phyloP scores from a whole-genome alignment of 1,139 yeast genomes.

The Yamadazyma dendronema region DNA sequence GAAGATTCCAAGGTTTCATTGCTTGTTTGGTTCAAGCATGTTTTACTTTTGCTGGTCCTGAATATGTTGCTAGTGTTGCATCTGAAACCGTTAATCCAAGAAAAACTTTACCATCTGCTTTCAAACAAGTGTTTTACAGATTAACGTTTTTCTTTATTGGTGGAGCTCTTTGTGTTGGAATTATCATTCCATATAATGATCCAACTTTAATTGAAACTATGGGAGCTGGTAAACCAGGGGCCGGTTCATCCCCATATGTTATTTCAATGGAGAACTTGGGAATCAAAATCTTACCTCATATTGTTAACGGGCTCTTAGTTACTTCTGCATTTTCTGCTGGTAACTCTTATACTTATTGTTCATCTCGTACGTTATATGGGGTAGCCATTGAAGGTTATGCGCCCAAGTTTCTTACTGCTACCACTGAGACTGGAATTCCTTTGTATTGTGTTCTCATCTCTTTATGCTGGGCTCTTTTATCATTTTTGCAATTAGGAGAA shows the following conservation, averaged over 20 bases:
- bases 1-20: slow-evolving; percentile 60
- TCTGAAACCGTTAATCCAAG: slow-evolving; percentile 78
- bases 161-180: slow-evolving; percentile 53
- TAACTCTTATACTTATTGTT: slow-evolving; percentile 47
- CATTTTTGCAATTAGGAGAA: slow-evolving; percentile 37
- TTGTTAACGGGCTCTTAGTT: slow-evolving; percentile 44
- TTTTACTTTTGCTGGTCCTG: slow-evolving; percentile 75
- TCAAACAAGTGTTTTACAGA: slow-evolving; percentile 74
- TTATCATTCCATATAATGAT: slow-evolving; percentile 73
- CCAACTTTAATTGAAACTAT: slow-evolving; percentile 38
- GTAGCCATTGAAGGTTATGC: slow-evolving; percentile 47
- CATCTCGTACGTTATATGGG: slow-evolving; percentile 45
- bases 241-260: slow-evolving; percentile 74
- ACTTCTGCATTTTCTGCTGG: slow-evolving; percentile 48
- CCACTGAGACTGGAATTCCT: slow-evolving; percentile 39
- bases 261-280: slow-evolving; percentile 47
- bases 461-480: slow-evolving; percentile 43
- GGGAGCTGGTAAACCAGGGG: slow-evolving; percentile 44
- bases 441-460: slow-evolving; percentile 29
- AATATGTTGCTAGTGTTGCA: slow-evolving; percentile 62
- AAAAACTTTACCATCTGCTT: slow-evolving; percentile 72
- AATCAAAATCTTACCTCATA: slow-evolving; percentile 42
- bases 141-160: slow-evolving; percentile 57
- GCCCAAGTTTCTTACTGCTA: slow-evolving; percentile 48
- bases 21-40: slow-evolving; percentile 71